A percentile compares a stretch with the other conserved stretches of the same genome.
Conservation (phyloP, 306 rosid genomes). For the Pterocarpus santalinus region DNA sequence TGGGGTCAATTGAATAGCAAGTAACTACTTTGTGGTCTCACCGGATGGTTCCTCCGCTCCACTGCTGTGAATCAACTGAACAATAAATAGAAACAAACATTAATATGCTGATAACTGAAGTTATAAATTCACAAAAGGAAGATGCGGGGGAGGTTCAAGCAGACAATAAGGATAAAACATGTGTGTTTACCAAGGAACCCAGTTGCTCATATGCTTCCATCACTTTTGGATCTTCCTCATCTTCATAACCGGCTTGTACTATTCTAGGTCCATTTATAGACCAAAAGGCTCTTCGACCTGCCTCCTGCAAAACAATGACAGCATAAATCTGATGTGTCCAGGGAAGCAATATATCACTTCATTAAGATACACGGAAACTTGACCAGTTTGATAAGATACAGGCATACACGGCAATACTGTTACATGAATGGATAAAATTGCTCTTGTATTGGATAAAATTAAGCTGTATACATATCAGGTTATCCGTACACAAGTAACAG, state of each 20-base stretch:
- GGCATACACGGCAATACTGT: not conserved
- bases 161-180: not conserved
- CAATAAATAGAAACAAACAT: slow-evolving; percentile 37
- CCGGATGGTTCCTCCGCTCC: slow-evolving; percentile 61
- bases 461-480: not conserved
- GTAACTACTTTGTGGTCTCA: slow-evolving; percentile 53
- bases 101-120: slow-evolving; percentile 30
- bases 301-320: slow-evolving; percentile 64
- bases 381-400: slow-evolving; percentile 6
- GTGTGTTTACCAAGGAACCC: slow-evolving; percentile 83
- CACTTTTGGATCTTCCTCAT: slow-evolving; percentile 86
- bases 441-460: not conserved
- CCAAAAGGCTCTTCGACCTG: slow-evolving; percentile 95
- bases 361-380: slow-evolving; percentile 9
- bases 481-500: not conserved
- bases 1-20: slow-evolving; percentile 1
- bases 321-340: not conserved
- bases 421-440: slow-evolving; percentile 10
- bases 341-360: not conserved
- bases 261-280: slow-evolving; percentile 94
- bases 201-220: slow-evolving; percentile 92
- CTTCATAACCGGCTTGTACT: slow-evolving; percentile 89
- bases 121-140: not conserved
- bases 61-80: slow-evolving; percentile 75
- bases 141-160: not conserved